Evolutionary conservation across 73 alveolate genomes (phyloP).

Genomic region (Symbiodinium natans): DNA sequence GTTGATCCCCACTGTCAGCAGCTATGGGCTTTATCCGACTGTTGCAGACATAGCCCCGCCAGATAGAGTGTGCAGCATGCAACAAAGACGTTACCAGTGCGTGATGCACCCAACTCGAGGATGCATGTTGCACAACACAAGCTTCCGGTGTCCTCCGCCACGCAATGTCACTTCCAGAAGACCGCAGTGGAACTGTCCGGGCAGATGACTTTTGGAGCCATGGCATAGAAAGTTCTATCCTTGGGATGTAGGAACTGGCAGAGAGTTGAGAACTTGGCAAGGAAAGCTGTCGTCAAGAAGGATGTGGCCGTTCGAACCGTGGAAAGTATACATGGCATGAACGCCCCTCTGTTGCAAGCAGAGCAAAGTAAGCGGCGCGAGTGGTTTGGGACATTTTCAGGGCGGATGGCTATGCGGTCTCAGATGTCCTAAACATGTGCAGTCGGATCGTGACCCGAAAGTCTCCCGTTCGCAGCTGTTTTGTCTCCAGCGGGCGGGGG

Average conservation of each 20-base stretch:
- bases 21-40: no score
- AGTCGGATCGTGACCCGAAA: no score
- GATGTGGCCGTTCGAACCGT: constrained; percentile 34
- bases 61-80: no score
- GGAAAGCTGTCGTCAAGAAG: constrained; percentile 20
- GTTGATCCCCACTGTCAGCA: no score
- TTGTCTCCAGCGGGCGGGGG: no score
- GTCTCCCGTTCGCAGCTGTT: no score
- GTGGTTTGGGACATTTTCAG: no score
- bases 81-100: neutral
- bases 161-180: constrained; percentile 29
- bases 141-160: neutral
- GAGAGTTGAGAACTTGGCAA: neutral
- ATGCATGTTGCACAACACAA: neutral
- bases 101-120: neutral
- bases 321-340: constrained; percentile 38
- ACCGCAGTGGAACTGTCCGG: constrained; percentile 28
- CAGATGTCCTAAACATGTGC: no score
- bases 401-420: no score
- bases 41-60: no score
- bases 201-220: constrained; percentile 24
- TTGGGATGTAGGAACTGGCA: neutral
- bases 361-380: no score
- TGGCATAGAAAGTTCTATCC: no score
- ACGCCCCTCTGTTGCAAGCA: neutral